Percentiles rank a stretch among this genome's conserved stretches.
phyloP scores from a whole-genome alignment of 2,329 filamentous ascomycete species.

The Pseudocercospora ulei region DNA sequence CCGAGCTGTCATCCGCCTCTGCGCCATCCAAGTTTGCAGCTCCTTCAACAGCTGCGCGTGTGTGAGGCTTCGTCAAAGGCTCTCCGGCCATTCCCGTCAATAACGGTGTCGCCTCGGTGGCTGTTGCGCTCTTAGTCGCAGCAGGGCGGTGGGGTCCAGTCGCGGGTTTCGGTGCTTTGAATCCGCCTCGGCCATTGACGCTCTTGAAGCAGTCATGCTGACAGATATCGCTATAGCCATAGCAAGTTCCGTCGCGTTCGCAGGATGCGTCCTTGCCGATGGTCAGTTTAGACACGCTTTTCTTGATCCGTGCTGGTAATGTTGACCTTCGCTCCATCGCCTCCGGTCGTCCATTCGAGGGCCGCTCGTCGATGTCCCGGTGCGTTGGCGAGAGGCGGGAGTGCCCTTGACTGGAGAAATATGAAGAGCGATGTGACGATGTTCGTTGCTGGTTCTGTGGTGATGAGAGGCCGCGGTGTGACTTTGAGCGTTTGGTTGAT shows the following conservation, averaged over 20 bases:
- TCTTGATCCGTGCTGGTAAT: constrained; percentile 37
- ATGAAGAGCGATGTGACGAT: constrained; percentile 20
- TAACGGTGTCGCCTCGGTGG: constrained; percentile 30
- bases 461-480: constrained; percentile 13
- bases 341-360: not conserved
- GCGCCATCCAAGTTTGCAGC: constrained; percentile 12
- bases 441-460: constrained; percentile 21
- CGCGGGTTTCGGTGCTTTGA: constrained; percentile 24
- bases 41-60: constrained; percentile 15
- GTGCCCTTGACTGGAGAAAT: constrained; percentile 22
- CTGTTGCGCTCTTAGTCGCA: constrained; percentile 22
- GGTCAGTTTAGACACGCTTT: constrained; percentile 44
- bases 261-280: constrained; percentile 37
- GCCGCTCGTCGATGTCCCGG: constrained; percentile 4
- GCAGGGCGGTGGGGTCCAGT: constrained; percentile 20
- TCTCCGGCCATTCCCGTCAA: constrained; percentile 23
- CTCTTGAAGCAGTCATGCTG: constrained; percentile 52
- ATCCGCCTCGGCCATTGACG: constrained; percentile 35
- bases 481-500: constrained; percentile 24
- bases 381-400: constrained; percentile 14
- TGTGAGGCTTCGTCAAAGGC: constrained; percentile 15
- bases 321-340: constrained; percentile 32
- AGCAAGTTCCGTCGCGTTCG: constrained; percentile 51
- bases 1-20: constrained; percentile 20
- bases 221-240: constrained; percentile 53